Base-by-base conservation (phyloP, 164 flowering plant species). In the Tetrastigma voinierianum region DNA sequence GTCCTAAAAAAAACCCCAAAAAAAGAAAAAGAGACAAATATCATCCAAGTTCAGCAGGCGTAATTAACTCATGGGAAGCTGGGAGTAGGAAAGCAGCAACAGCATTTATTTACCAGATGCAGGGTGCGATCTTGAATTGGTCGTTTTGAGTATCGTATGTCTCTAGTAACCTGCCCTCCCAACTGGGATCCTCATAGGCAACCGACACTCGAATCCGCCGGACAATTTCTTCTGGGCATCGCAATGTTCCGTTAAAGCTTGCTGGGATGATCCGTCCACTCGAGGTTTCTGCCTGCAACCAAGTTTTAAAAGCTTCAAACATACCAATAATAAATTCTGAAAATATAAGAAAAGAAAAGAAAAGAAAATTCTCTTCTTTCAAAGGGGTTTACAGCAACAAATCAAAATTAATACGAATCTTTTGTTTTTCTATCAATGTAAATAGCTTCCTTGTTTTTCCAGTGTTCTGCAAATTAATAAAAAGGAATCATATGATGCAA, bases 121-220 rank as follows among this genome's bases (percentile, higher is more conserved):
- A 90, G 10, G 96, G 87, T 15, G n/a, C n/a, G 64, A 95, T 86
- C 25, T 72, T 76, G 67, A 89, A 87, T 55, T 51, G 76, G 68
- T 92, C 96, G 47, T 75, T 70, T n/a, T 48, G 64, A 45, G 96
- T 86, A 65, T 87, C 89, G 74, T 95, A 95, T 46, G 97, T 91
- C 62, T 92, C 97, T 51, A 95, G 76, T 64, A 95, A 73, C 74
- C 74, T 86, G 40, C 92, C 91, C 1, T 70, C 67, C 96, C 96
- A 95, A 21, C 25, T 78, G 16, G 84, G 76, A 68, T 95, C 97
- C 46, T 74, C 83, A 67, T 24, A 82, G 4, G 83, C 77, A 60
- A 87, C 79, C 62, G 86, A 61, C 17, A 90, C 83, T 66, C 97
- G 78, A 66, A 95, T n/a, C 71, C 97, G 79, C 74, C 98, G 74